Conservation (phyloP, 768 basidiomycete genomes). For the Mycena epipterygia region DNA sequence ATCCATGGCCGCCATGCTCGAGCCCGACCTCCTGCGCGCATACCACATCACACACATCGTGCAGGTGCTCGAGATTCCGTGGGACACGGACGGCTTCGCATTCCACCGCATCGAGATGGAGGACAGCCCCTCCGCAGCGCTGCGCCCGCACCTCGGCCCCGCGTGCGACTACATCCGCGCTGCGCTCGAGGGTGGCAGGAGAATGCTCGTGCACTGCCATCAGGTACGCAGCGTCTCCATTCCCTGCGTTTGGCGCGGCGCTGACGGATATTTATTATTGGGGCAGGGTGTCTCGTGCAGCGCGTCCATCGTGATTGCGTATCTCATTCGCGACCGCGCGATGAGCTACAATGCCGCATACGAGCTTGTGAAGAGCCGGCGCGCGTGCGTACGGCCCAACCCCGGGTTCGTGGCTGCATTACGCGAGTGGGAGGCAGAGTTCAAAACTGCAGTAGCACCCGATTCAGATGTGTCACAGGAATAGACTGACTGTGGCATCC, state of each 20-base stretch:
- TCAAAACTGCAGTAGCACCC: too few species aligned
- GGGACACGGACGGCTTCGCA: slow-evolving; percentile 58
- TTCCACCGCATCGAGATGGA: slow-evolving; percentile 62
- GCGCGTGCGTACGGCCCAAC: slow-evolving; percentile 83
- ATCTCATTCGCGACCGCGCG: slow-evolving; percentile 78
- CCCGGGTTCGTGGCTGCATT: slow-evolving; percentile 74
- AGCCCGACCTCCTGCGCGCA: slow-evolving; percentile 62
- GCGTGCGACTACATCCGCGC: slow-evolving; percentile 63
- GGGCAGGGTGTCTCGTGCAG: slow-evolving; percentile 84
- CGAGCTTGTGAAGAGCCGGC: slow-evolving; percentile 69
- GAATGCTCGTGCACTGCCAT: slow-evolving; percentile 84
- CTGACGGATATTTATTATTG: too few species aligned
- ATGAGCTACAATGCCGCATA: slow-evolving; percentile 80
- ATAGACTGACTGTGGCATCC: too few species aligned
- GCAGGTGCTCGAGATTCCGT: slow-evolving; percentile 76
- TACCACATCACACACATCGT: slow-evolving; percentile 72
- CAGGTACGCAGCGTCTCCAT: slow-evolving; percentile 66
- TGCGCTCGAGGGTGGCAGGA: slow-evolving; percentile 62
- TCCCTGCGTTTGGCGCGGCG: background rate
- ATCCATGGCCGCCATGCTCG: slow-evolving; percentile 73
- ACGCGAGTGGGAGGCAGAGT: slow-evolving; percentile 76
- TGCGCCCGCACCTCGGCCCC: slow-evolving; percentile 60
- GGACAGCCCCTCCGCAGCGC: slow-evolving; percentile 59
- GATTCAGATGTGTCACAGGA: too few species aligned
- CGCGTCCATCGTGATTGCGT: slow-evolving; percentile 82